Base-by-base conservation (phyloP, 306 rosid species). In the Clitoria ternatea region DNA sequence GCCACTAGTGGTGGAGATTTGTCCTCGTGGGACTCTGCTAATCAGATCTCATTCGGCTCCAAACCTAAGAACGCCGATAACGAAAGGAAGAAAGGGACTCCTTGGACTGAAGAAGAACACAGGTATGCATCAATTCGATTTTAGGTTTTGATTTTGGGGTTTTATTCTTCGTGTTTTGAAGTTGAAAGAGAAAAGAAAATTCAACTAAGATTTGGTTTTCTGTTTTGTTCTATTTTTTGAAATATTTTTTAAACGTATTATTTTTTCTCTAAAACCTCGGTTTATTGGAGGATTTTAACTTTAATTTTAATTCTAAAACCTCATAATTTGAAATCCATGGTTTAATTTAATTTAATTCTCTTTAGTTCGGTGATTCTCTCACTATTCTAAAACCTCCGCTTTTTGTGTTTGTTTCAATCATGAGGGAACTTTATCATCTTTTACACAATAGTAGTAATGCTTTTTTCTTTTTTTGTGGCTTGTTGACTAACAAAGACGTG, bases 91-190 rank as follows among this genome's bases (percentile, higher is more conserved):
- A 93, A 87, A 35, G 97, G 97, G 0, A 91, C 92, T 2, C 96
- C 98, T 0, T 92, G 98, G 98, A 88, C 89, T 18, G 96, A 87
- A 75, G 87, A 88, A 45, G 98, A 93, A 37, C 98, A 93, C 68
- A 90, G 78, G 98, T 93, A 67, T 78, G n/a, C 17, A 40, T 44
- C 32, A 35, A 43, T 61, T 76, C 2, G 15, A 40, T 76, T 71
- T 26, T 23, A 18, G 63, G 27, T 23, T 33, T 74, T 69, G 20
- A 39, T 24, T 62, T 74, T 48, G 23, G 56, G 50, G 11, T 8
- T 22, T 49, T 44, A 30, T 32, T 7, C 4, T 6, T 6, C 6
- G 2, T 53, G 11, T 50, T 4, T 22, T 13, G 2, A 2, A 64
- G 47, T n/a, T 76, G 49, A 10, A 26, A n/a, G 27, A 27, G 10